Evolutionary conservation across 352 stramenopile genomes (phyloP), one percentile per base, ranked within the genome.

Genomic region (Phytopythium boreale): DNA sequence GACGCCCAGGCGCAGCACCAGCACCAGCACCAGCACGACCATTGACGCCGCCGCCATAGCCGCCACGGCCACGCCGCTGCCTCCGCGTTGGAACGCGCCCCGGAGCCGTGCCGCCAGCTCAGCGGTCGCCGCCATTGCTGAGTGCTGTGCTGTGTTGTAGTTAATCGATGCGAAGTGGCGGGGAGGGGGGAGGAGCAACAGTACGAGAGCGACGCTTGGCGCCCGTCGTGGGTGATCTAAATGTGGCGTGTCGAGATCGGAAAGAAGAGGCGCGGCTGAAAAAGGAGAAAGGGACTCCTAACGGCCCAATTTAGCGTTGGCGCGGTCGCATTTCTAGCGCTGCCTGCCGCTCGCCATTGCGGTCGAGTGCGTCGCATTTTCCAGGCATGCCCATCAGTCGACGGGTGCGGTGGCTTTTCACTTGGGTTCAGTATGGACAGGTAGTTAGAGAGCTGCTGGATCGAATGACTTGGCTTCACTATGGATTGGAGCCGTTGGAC

Each of bases 1-100:
- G n/a, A 12, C 29, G 50, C 50, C 43, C 26, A 24, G 51, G 7
- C 24, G 55, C 36, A 60, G 55, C 36, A 27, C 7, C 36, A 60
- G 34, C 29, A 27, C 55, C 10, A 60, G 36, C 36, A 20, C 36
- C 10, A 34, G 14, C 9, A 60, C 55, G 55, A 60, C n/a, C 36
- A 22, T 11, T 20, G 55, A 10, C n/a, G 55, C 55, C 36, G 55
- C 22, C 55, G 36, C 55, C 55, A 47, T 50, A 36, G 55, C 36
- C 55, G 36, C 55, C 6, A 60, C 49, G 15, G 49, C 49, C 49
- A 56, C 49, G 1, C 49, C 49, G 17, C 49, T 37, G 6, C 49
- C 49, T 24, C 49, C 49, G 49, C 49, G 49, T 26, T 56, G 27
- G 26, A 56, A 39, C 49, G 49, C 49, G 9, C 26, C 15, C 17